Evolutionary conservation across 2,329 filamentous ascomycete genomes (phyloP), one percentile per base, ranked within the genome.

Genomic region (Dactylellina leptospora): DNA sequence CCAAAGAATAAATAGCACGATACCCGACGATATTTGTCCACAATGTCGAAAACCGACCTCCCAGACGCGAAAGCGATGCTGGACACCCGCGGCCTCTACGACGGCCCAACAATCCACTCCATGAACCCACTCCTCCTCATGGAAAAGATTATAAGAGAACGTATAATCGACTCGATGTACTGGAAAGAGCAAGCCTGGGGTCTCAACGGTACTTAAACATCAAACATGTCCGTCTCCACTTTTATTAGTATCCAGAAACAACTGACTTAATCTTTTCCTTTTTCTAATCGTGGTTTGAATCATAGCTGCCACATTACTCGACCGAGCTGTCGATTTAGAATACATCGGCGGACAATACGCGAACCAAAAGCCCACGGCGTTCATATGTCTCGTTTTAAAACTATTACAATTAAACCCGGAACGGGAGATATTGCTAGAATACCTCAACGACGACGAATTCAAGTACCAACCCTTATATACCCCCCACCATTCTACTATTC

Each of bases 171-270:
- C 78, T 91, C 88, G 58, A 96, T 96, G 82, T 99, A 96, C 83
- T 99, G 92, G 90, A 97, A 97, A 81, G 95, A 97, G 81, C 93
- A 97, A 82, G 97, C 95, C 80, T 99, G 97, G 81, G 95, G 90
- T 42, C 85, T 99, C 75, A 99, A 97, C 82, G 87, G 75, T 76
- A 68, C 60, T 36, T 83, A 63, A 63, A 10, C 44, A 20, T 51
- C 23, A 54, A 18, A 40, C 63, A 20, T 48, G 16, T 48, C 50
- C 11, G 44, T 48, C 23, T 59, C 33, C 40, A 40, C 73, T 73
- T 64, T 68, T 54, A 30, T 45, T 22, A n/a, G 8, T 11, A n/a
- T 38, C 22, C 16, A 45, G 36, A 53, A 69, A 16, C 18, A 50
- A 50, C 47, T 30, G 20, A 50, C 62, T 51, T 63, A 27, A 63